Base-by-base conservation (phyloP, 345 rosid genomes). In the Erucastrum elatum region DNA sequence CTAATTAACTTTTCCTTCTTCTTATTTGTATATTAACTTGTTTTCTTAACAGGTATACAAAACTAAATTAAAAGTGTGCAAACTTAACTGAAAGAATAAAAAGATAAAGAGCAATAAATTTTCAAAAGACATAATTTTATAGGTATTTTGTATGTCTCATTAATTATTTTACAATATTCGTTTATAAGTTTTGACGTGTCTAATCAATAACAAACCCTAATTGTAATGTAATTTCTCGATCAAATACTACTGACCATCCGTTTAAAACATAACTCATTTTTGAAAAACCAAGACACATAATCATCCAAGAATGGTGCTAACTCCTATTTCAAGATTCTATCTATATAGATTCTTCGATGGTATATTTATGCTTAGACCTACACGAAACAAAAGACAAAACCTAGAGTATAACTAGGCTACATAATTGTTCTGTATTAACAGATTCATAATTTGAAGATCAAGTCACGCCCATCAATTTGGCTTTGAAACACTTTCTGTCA, bases 381-480 rank as follows among this genome's bases (percentile, higher is more conserved):
- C 61, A 61, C 37, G 9, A 49, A 68, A 74, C 75, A 51, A 73
- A 51, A 74, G 75, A 79, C 75, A 60, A 79, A 46, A 79, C 16
- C 53, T 71, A 66, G 59, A 33, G 51, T 78, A 71, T 33, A 61
- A 60, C 58, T 77, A 69, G 69, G 69, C 64, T 27, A 46, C 59
- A 66, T 75, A 30, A 10, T 44, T 68, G 68, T 64, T 71, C 76
- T 77, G 34, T 17, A 27, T 6, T 58, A 66, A 72, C 53, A 78
- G 39, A 58, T 78, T 72, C 81, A 78, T 72, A 63, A 66, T 78
- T 72, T 65, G 30, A 66, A 78, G 67, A 72, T 78, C 77, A 79
- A 79, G 68, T 79, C 75, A 78, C 26, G 70, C 78, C 82, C 74
- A 79, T 74, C 78, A 74, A 62, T 68, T 79, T 79, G 75, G 82